These are phyloP conservation scores for Malassezia psittaci DNA, from an alignment of 1,284 basidiomycete genomes.

Conservation along the genomic window DNA sequence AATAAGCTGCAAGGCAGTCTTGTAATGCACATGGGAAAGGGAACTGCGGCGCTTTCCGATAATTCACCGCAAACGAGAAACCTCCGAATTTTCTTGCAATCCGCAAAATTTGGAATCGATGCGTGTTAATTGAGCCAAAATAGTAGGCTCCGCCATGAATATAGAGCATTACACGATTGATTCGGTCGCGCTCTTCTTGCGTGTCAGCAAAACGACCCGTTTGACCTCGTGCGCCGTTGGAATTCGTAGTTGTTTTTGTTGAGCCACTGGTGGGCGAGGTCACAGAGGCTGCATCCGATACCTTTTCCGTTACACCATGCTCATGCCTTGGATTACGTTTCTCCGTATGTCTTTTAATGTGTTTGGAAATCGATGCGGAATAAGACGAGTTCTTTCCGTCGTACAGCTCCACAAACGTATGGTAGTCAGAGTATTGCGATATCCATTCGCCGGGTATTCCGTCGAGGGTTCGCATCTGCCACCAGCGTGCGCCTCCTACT, in stretches of 20 bases:
- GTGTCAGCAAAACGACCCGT: constrained; percentile 11
- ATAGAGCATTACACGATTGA: constrained; percentile 42
- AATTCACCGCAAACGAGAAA: constrained; percentile 48
- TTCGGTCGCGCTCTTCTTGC: constrained; percentile 35
- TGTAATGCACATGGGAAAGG: constrained; percentile 92
- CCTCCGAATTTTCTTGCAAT: constrained; percentile 50
- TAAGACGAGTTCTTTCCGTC: constrained; percentile 8
- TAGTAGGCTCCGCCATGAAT: constrained; percentile 49
- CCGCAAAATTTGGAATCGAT: constrained; percentile 49
- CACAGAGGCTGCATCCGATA: too few relatives aligned
- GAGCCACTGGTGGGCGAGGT: too few relatives aligned
- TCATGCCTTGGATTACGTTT: constrained; percentile 47
- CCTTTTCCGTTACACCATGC: constrained; percentile 4
- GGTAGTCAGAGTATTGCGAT: constrained; percentile 52
- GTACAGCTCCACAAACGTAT: constrained; percentile 32
- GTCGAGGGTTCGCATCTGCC: constrained; percentile 56
- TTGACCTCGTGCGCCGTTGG: background rate
- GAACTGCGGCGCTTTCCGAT: constrained; percentile 44
- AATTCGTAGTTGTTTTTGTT: background rate
- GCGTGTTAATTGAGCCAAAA: constrained; percentile 53
- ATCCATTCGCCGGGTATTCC: constrained; percentile 87
- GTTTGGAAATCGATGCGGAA: constrained; percentile 16
- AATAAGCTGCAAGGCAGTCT: constrained; percentile 71
- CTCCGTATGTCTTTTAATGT: constrained; percentile 15
- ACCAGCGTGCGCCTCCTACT: constrained; percentile 88